Conservation (phyloP, 805 yeast genomes). For the Pichia thaimueangensis region DNA sequence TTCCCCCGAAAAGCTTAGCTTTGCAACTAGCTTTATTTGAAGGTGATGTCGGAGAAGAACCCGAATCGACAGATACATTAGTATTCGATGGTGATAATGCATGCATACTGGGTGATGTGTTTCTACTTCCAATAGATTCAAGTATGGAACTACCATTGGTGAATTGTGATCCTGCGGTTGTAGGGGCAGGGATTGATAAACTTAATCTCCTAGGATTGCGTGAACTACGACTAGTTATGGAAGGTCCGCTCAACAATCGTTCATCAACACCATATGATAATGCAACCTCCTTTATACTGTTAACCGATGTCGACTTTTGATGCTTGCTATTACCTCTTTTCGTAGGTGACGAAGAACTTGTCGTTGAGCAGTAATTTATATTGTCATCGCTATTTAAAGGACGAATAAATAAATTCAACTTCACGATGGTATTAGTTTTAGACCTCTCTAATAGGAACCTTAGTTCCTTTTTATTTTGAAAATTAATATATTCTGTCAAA, state of each 20-base stretch:
- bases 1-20: not conserved
- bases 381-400: slow-evolving; percentile 8
- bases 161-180: not conserved
- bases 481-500: slow-evolving; percentile 62
- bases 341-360: not conserved
- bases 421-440: slow-evolving; percentile 75
- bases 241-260: not conserved
- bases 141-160: not conserved
- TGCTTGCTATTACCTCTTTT: not conserved
- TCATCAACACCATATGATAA: not conserved
- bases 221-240: too few relatives aligned
- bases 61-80: not conserved
- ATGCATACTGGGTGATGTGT: not conserved
- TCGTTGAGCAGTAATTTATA: too few relatives aligned
- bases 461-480: slow-evolving; percentile 44
- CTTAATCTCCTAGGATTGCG: not conserved
- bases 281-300: not conserved
- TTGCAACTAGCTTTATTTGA: not conserved
- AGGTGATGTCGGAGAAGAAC: not conserved
- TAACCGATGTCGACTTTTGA: not conserved
- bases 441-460: slow-evolving; percentile 70
- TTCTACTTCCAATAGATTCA: not conserved
- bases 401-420: slow-evolving; percentile 39
- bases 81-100: too few relatives aligned
- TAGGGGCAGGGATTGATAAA: not conserved